Base-by-base conservation (phyloP, 148 eudicot genomes). In the Vaccinium macrocarpon region DNA sequence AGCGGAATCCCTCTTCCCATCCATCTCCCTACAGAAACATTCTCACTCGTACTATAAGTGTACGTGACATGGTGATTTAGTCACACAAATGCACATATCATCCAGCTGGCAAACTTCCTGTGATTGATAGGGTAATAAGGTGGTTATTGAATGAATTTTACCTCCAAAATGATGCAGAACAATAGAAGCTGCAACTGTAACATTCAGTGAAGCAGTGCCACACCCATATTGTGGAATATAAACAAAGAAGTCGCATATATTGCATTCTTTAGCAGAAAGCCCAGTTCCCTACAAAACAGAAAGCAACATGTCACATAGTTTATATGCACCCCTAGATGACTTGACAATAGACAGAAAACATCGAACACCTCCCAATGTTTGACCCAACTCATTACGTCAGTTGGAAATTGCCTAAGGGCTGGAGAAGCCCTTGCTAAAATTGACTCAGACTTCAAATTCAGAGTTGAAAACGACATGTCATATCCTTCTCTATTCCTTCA, bases 151-250 rank as follows among this genome's bases (percentile, higher is more conserved):
- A 46, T 12, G n/a, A 38, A 78, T 73, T 57, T 78, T 90, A 95
- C 99, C 98, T 84, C 91, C 98, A 88, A 91, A 97, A 56, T 97
- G 98, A 93, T 97, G 99, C 38, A 97, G 91, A 46, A 95, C 93
- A 57, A 97, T 95, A 64, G 99, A 97, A 86, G 98, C 99, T 81
- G 99, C 98, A 27, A 95, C 94, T 50, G 99, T 97, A 82, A 97
- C 98, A 85, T 97, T 95, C 72, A 97, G 79, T 13, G 98, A 97
- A 84, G 98, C 99, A 82, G 99, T 97, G 79, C 99, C 99, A 89
- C 97, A 88, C n/a, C 99, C 99, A 85, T 95, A 93, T 89, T 97
- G 99, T 32, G 99, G 98, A 87, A 97, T 97, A 76, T 95, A 97
- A 61, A 95, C 92, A 87, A 97, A 97, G 85, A 93, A 97, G 86